A percentile compares a stretch with the other conserved stretches of the same genome.
These are phyloP conservation scores for Dioscorea cayenensis DNA, from an alignment of 116 monocot genomes.

Conservation along the genomic window DNA sequence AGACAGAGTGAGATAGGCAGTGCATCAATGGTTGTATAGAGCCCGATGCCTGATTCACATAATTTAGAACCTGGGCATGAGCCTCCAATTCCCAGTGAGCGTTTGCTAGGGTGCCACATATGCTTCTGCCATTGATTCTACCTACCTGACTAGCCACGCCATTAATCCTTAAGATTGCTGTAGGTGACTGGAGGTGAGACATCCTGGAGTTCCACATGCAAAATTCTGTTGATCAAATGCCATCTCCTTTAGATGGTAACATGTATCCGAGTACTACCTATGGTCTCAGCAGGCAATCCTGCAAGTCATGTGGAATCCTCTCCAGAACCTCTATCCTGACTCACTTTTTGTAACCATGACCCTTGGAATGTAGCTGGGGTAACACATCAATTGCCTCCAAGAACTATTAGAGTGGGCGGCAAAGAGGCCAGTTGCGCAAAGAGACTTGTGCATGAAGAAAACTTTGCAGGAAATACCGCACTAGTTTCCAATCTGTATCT, in stretches of 20 bases:
- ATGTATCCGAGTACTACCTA: not conserved
- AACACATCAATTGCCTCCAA: slow-evolving; percentile 22
- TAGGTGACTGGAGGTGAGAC: slow-evolving; percentile 7
- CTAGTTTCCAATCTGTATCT: not conserved
- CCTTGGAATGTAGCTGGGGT: slow-evolving; percentile 29
- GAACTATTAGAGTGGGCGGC: slow-evolving; percentile 17
- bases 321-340: slow-evolving; percentile 18
- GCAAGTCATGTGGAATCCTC: slow-evolving; percentile 13
- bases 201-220: slow-evolving; percentile 1
- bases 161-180: slow-evolving; percentile 12
- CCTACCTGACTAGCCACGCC: slow-evolving; percentile 5
- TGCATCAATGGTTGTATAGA: not conserved
- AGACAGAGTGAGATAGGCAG: slow-evolving; percentile 9
- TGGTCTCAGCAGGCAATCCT: not conserved
- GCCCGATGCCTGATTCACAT: slow-evolving; percentile 2
- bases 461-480: slow-evolving; percentile 1
- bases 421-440: slow-evolving; percentile 20
- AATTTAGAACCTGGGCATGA: slow-evolving; percentile 13
- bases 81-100: slow-evolving; percentile 25
- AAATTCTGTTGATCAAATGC: slow-evolving; percentile 8
- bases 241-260: slow-evolving; percentile 4
- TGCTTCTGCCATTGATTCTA: slow-evolving; percentile 6
- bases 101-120: slow-evolving; percentile 12
- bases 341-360: slow-evolving; percentile 27
- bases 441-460: slow-evolving; percentile 14